phyloP scores from a whole-genome alignment of 164 flowering plant species.

The Malania oleifera region DNA sequence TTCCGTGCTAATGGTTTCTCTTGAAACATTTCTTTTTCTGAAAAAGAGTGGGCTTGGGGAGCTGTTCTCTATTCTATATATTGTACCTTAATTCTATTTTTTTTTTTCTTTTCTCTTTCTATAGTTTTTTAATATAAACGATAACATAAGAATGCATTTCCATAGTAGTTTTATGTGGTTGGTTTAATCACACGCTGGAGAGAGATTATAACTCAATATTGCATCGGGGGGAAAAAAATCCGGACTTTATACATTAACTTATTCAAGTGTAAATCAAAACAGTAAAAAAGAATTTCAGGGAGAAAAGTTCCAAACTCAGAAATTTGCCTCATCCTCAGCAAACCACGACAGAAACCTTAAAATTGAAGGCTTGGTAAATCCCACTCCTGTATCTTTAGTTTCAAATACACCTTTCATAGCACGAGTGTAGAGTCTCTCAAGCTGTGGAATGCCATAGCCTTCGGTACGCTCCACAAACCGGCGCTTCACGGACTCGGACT shows the following conservation, averaged over 20 bases:
- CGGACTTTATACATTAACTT: conserved; percentile 24
- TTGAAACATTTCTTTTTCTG: too few relatives aligned
- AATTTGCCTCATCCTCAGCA: conserved; percentile 53
- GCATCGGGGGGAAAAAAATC: conserved; percentile 15
- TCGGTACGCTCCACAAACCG: conserved; percentile 48
- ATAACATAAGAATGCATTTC: too few relatives aligned
- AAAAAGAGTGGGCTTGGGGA: too few relatives aligned
- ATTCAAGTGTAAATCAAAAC: not conserved
- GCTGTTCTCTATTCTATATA: too few relatives aligned
- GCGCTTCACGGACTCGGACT: conserved; percentile 48
- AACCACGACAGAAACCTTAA: conserved; percentile 54
- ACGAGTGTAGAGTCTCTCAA: conserved; percentile 79
- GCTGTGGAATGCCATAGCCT: conserved; percentile 73
- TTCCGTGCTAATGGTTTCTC: too few relatives aligned
- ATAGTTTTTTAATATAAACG: too few relatives aligned
- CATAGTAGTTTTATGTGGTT: too few relatives aligned
- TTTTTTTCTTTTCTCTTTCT: too few relatives aligned
- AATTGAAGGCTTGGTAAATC: conserved; percentile 41
- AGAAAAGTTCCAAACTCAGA: conserved; percentile 27
- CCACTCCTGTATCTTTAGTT: conserved; percentile 25
- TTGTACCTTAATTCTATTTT: too few relatives aligned
- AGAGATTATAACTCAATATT: conserved; percentile 10
- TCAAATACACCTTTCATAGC: conserved; percentile 66
- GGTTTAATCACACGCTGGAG: too few relatives aligned
- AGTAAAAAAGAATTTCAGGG: not conserved